phyloP scores from a whole-genome alignment of 1,139 yeast genomes.

The Trichomonascaceae sp. region DNA sequence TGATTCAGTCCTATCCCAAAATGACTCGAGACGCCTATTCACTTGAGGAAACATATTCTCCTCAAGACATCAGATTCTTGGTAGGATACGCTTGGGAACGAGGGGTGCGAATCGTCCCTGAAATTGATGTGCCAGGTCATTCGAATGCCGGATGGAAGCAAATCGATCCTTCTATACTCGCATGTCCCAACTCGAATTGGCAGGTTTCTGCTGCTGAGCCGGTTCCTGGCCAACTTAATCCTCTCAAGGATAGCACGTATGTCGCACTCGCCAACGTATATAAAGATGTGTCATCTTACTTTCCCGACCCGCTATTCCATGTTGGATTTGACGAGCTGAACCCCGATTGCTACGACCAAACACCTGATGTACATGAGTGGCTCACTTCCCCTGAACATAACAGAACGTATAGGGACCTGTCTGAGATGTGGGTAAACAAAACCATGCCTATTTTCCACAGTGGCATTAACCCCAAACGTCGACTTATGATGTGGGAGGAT shows the following conservation, averaged over 20 bases:
- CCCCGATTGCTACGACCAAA: constrained; percentile 26
- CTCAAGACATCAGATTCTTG: constrained; percentile 23
- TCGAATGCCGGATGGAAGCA: constrained; percentile 33
- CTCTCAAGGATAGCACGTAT: constrained; percentile 8
- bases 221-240: constrained; percentile 10
- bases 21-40: constrained; percentile 18
- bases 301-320: constrained; percentile 31
- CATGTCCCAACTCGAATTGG: constrained; percentile 23
- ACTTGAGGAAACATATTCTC: constrained; percentile 29
- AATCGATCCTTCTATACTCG: constrained; percentile 26
- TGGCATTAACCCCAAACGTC: constrained; percentile 10
- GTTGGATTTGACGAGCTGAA: constrained; percentile 35
- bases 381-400: constrained; percentile 15
- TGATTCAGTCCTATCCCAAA: constrained; percentile 25
- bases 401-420: constrained; percentile 23
- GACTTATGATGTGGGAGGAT: constrained; percentile 38
- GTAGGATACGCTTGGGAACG: constrained; percentile 27
- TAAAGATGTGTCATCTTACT: constrained; percentile 23
- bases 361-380: constrained; percentile 20
- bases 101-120: constrained; percentile 35
- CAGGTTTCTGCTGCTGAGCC: constrained; percentile 6
- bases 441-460: constrained; percentile 26
- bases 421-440: constrained; percentile 29
- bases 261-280: constrained; percentile 8
- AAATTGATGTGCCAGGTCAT: constrained; percentile 37